phyloP scores from a whole-genome alignment of 805 yeast species.

The Candida cerambycidarum region DNA sequence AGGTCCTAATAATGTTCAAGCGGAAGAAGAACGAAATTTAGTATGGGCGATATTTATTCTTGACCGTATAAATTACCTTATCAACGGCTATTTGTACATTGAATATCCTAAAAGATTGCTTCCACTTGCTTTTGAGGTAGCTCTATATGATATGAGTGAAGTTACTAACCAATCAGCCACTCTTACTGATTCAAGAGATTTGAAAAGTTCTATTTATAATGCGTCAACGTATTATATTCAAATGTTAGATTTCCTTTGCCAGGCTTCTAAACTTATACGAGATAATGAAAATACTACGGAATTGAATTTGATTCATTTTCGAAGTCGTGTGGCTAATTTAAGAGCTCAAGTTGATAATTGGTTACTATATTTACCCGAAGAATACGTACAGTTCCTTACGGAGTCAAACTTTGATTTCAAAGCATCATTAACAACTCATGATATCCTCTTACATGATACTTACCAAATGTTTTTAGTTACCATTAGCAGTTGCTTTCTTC shows the following conservation, averaged over 20 bases:
- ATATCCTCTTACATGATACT: background rate
- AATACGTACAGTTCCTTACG: background rate
- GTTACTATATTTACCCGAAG: background rate
- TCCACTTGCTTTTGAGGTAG: background rate
- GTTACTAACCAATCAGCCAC: background rate
- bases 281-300: background rate
- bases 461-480: background rate
- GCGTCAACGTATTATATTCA: background rate
- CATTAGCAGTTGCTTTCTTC: background rate
- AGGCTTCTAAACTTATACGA: background rate
- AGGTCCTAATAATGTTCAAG: background rate
- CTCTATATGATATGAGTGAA: background rate
- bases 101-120: background rate
- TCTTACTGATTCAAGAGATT: background rate
- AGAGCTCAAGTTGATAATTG: background rate
- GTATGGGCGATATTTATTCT: background rate
- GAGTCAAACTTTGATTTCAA: background rate
- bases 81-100: background rate
- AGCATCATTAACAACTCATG: background rate
- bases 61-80: background rate
- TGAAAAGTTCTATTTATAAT: background rate
- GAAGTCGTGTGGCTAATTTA: background rate
- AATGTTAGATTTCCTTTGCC: background rate
- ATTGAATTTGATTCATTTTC: background rate
- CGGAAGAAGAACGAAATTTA: background rate